Evolutionary conservation across 2,329 filamentous ascomycete species (phyloP), one percentile per base, ranked within the genome.

Genomic region (Bipolaris bicolor): DNA sequence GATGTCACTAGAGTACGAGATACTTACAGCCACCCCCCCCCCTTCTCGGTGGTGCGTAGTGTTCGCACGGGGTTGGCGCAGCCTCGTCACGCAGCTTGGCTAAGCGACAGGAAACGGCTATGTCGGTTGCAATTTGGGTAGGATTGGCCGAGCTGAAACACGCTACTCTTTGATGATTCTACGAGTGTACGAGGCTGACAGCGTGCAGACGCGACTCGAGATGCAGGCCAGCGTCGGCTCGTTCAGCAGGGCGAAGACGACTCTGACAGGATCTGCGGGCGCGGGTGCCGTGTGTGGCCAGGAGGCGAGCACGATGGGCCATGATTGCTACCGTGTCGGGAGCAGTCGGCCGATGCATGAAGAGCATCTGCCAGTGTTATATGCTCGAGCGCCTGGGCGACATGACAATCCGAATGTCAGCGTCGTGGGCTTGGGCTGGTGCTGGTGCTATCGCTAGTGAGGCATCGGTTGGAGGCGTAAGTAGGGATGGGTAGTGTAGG

Each of bases 71-170:
- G 26, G 24, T 16, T 40, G 50, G 31, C 49, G 55, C 50, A 54
- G 44, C 50, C 47, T 54, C 40, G 51, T 65, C 64, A 61, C 59
- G 43, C 24, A 5, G 41, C 51, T 61, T 51, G 55, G 60, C 54
- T 39, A 54, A 54, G 52, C 45, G 18, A 43, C 50, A 49, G 47
- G 41, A 49, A 53, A 54, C 59, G 53, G 39, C 22, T 51, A 52
- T 43, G 54, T 66, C 60, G 63, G 63, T 52, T 60, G 55, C 29
- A 44, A 41, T 16, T 29, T 46, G 33, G 48, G 58, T 20, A 52
- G 40, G 57, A 64, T 60, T 57, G 55, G 55, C 61, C 51, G 31
- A 51, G 55, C 46, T 69, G 67, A 70, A 70, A 70, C 67, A 54
- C 58, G 57, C 60, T 52, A 61, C 49, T 29, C 3, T 29, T 29